Percentiles rank a stretch among this genome's conserved stretches.
These are phyloP conservation scores for Sordariomycetes sp. DNA, from an alignment of 2,329 filamentous ascomycete genomes.

Conservation along the genomic window DNA sequence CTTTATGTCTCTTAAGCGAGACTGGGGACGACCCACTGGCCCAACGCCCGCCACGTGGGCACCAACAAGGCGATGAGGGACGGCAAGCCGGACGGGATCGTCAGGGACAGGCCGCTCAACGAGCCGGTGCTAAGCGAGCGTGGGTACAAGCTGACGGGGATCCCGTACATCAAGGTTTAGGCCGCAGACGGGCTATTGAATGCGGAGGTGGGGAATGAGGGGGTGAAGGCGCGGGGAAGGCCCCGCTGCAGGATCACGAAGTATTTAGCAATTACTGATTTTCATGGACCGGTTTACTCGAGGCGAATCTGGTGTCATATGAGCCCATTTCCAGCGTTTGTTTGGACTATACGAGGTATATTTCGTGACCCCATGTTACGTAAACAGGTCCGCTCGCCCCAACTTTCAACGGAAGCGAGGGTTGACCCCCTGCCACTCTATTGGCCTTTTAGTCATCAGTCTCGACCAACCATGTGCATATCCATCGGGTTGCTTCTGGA, in stretches of 20 bases:
- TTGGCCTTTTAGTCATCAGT: no score
- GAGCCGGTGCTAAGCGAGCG: constrained; percentile 24
- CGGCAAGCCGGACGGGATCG: constrained; percentile 16
- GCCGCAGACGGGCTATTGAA: background rate
- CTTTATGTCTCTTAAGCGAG: constrained; percentile 3
- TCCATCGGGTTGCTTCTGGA: no score
- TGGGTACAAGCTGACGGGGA: constrained; percentile 30
- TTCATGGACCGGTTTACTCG: background rate
- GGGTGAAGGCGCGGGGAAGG: background rate
- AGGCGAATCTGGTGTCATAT: background rate
- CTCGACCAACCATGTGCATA: no score
- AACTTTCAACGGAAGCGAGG: no score
- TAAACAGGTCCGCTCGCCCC: no score
- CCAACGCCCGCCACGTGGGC: constrained; percentile 15
- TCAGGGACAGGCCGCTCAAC: constrained; percentile 21
- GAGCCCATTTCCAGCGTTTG: background rate
- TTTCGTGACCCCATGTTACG: no score
- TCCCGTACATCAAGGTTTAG: constrained; percentile 22
- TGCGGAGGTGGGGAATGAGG: background rate
- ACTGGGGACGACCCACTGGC: constrained; percentile 28
- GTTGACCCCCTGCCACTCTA: no score
- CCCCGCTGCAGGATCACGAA: background rate
- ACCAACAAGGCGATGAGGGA: constrained; percentile 9
- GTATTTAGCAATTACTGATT: background rate
- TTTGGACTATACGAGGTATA: no score